Percentiles rank a stretch among this genome's conserved stretches.
Evolutionary conservation across 139 green algal genomes (phyloP).

Genomic region (Chlamydomonas sphaeroides): DNA sequence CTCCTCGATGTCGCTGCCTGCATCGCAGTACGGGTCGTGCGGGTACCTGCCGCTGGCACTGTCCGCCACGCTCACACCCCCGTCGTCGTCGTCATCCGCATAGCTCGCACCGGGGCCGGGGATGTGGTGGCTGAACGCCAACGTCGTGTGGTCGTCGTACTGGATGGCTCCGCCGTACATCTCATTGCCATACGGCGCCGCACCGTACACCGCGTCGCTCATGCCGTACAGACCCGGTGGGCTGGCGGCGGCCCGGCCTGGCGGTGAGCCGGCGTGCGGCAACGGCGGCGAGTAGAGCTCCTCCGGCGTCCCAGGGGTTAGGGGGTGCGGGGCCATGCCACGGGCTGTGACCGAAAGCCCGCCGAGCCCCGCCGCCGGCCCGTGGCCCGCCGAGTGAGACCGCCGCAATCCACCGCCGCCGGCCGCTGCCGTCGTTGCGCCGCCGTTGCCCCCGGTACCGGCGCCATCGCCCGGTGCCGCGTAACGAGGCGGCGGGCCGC

Average conservation of each 20-base stretch:
- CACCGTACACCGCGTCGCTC: background rate
- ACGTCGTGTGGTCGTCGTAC: conserved; percentile 8
- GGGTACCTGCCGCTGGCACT: too few relatives aligned
- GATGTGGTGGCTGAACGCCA: conserved; percentile 30
- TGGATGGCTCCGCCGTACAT: conserved; percentile 9
- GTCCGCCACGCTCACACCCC: too few relatives aligned
- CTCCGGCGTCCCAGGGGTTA: background rate
- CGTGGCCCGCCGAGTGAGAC: background rate
- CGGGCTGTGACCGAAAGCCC: conserved; percentile 2
- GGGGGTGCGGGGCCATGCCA: conserved; percentile 25
- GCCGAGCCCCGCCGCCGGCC: background rate
- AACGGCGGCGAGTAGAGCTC: too few relatives aligned
- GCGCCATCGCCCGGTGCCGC: too few relatives aligned
- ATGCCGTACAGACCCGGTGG: background rate
- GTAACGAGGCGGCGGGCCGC: conserved; percentile 7
- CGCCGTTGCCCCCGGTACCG: too few relatives aligned
- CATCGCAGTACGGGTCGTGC: too few relatives aligned
- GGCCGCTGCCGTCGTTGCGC: too few relatives aligned
- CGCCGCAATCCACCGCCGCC: background rate
- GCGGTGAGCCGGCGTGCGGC: too few relatives aligned
- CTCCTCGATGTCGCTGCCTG: background rate
- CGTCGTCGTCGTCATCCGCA: background rate
- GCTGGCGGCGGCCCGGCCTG: background rate
- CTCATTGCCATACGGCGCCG: conserved; percentile 26
- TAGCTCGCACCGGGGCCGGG: conserved; percentile 9